Evolutionary conservation across 176 grass and related monocot species (phyloP).

Genomic region (barley (Hordeum vulgare)): DNA sequence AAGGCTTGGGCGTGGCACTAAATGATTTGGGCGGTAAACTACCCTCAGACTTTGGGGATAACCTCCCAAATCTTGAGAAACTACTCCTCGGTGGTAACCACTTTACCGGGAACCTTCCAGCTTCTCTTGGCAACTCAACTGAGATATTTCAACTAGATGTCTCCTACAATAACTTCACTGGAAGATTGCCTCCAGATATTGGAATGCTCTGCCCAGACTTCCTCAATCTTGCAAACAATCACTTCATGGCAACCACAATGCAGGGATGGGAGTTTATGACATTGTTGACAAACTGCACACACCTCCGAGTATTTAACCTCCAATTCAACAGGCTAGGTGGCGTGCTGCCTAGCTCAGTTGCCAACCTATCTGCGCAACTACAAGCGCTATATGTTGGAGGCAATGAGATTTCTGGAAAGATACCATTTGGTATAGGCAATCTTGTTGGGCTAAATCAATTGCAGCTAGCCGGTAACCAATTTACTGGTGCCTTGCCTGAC

Average conservation of each 20-base stretch:
- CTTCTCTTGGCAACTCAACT: slow-evolving; percentile 35
- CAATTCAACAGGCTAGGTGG: slow-evolving; percentile 19
- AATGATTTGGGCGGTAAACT: slow-evolving; percentile 34
- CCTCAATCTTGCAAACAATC: neutral
- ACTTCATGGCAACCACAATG: neutral
- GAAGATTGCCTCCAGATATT: slow-evolving; percentile 21
- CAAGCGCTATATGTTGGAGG: neutral
- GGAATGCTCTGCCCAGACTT: slow-evolving; percentile 29
- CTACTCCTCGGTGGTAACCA: slow-evolving; percentile 15
- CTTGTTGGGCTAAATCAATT: slow-evolving; percentile 4
- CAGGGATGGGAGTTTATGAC: slow-evolving; percentile 15
- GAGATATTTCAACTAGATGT: slow-evolving; percentile 20
- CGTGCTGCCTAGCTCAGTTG: slow-evolving; percentile 18
- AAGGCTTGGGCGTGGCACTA: neutral
- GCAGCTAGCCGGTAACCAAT: neutral
- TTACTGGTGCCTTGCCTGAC: slow-evolving; percentile 30
- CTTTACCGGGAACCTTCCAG: slow-evolving; percentile 27
- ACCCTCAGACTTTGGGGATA: slow-evolving; percentile 16
- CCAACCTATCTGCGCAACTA: slow-evolving; percentile 25
- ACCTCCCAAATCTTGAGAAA: slow-evolving; percentile 10
- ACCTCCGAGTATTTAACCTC: slow-evolving; percentile 7
- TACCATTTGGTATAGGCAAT: slow-evolving; percentile 32
- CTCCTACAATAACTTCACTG: slow-evolving; percentile 22
- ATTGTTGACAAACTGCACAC: slow-evolving; percentile 44
- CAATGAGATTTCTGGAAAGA: slow-evolving; percentile 26